Evolutionary conservation across 2,329 filamentous ascomycete species (phyloP).

Genomic region (Eutypella sp.): DNA sequence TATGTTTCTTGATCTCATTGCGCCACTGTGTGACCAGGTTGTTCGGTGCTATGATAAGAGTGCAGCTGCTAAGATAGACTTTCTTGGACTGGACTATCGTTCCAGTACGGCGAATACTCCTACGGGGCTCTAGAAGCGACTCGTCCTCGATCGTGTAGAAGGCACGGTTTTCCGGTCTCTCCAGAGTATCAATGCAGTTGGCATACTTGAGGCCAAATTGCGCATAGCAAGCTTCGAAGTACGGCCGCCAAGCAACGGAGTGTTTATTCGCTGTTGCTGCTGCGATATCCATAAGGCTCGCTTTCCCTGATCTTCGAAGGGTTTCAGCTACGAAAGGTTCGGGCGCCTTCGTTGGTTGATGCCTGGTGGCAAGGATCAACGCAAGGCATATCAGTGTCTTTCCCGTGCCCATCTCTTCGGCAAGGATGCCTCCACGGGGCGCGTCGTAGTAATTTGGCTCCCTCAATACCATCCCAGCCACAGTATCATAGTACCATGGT

Average conservation of each 20-base stretch:
- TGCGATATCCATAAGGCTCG: slow-evolving; percentile 72
- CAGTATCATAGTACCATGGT: slow-evolving; percentile 65
- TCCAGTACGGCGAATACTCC: slow-evolving; percentile 30
- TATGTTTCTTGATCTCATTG: slow-evolving; percentile 75
- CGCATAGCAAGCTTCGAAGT: slow-evolving; percentile 49
- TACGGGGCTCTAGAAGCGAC: slow-evolving; percentile 37
- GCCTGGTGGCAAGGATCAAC: slow-evolving; percentile 69
- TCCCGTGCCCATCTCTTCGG: slow-evolving; percentile 76
- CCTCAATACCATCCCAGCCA: slow-evolving; percentile 55
- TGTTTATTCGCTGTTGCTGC: slow-evolving; percentile 62
- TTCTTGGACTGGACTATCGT: slow-evolving; percentile 32
- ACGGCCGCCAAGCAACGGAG: slow-evolving; percentile 64
- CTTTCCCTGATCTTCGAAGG: slow-evolving; percentile 34
- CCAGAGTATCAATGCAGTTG: slow-evolving; percentile 51
- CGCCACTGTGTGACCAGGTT: slow-evolving; percentile 85
- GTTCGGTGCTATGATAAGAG: slow-evolving; percentile 73
- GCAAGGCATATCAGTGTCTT: slow-evolving; percentile 86
- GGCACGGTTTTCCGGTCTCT: slow-evolving; percentile 44
- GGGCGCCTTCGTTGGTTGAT: slow-evolving; percentile 61
- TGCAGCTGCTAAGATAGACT: slow-evolving; percentile 63
- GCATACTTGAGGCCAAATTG: slow-evolving; percentile 45
- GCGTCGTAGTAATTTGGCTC: slow-evolving; percentile 71
- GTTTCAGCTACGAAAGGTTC: slow-evolving; percentile 45
- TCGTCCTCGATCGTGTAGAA: slow-evolving; percentile 46
- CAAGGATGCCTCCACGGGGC: slow-evolving; percentile 69